phyloP scores from a whole-genome alignment of 495 filamentous ascomycete species.

The Lasiosphaeriaceae sp. region DNA sequence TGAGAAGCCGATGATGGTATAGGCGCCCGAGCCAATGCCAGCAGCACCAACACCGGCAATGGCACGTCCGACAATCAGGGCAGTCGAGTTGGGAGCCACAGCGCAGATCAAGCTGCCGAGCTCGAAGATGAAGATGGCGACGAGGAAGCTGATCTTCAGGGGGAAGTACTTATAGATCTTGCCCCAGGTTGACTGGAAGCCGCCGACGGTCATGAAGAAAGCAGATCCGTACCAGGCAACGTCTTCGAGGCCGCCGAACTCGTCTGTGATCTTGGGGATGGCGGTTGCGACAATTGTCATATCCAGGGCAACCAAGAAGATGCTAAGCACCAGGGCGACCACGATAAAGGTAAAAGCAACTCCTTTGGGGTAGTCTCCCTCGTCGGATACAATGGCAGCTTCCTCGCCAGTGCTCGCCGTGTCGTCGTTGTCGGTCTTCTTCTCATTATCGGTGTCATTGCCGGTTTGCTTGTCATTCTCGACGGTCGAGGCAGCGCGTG shows the following conservation, averaged over 20 bases:
- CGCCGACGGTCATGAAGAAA: constrained; percentile 36
- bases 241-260: constrained; percentile 42
- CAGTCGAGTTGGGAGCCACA: constrained; percentile 49
- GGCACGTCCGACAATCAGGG: constrained; percentile 56
- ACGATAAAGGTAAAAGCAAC: constrained; percentile 36
- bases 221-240: constrained; percentile 50
- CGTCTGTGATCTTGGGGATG: constrained; percentile 41
- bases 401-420: constrained; percentile 4
- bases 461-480: constrained; percentile 5
- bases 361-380: constrained; percentile 31
- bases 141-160: constrained; percentile 41
- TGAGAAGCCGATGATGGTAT: constrained; percentile 43
- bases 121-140: constrained; percentile 47
- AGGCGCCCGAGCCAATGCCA: constrained; percentile 37
- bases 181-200: constrained; percentile 37
- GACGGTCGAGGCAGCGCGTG: constrained; percentile 7
- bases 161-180: constrained; percentile 38
- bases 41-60: constrained; percentile 51
- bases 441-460: neutral
- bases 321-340: constrained; percentile 43
- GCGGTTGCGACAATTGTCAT: constrained; percentile 50
- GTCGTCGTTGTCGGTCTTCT: constrained; percentile 2
- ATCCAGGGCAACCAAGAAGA: constrained; percentile 51
- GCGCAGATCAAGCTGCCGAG: constrained; percentile 54
- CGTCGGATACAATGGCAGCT: neutral